Percentiles rank a stretch among this genome's conserved stretches.
Evolutionary conservation across 371 early-diverging fungal genomes (phyloP).

Genomic region (Mucor velutinosus): DNA sequence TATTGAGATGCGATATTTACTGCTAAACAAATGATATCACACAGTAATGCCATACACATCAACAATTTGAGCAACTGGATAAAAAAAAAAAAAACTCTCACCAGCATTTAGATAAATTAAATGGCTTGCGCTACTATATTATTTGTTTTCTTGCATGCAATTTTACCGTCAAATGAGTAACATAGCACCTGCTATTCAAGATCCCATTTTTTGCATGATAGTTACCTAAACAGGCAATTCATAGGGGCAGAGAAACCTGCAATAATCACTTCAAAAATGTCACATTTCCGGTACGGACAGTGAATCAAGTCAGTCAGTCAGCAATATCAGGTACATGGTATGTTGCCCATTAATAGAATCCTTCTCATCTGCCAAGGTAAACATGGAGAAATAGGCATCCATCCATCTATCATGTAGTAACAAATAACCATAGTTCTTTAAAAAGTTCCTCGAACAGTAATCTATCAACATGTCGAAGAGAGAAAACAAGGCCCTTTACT

Average conservation of each 20-base stretch:
- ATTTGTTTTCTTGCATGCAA: no score
- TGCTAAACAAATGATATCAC: no score
- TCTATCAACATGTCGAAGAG: conserved; percentile 56
- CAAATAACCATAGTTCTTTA: conserved; percentile 27
- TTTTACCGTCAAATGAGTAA: no score
- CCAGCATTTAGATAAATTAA: no score
- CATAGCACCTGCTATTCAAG: no score
- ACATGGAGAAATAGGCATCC: neutral
- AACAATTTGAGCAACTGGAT: no score
- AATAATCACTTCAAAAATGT: neutral
- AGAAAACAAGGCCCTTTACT: conserved; percentile 57
- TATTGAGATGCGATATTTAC: no score
- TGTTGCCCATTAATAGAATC: neutral
- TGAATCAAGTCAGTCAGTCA: neutral
- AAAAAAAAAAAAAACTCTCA: no score
- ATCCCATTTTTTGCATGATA: no score
- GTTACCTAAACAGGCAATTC: no score
- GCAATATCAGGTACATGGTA: neutral
- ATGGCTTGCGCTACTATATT: no score
- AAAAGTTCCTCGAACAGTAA: conserved; percentile 59
- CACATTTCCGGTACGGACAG: neutral
- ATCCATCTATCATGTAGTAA: neutral
- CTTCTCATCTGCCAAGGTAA: conserved; percentile 1
- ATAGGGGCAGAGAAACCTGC: neutral
- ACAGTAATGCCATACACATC: no score